Percentiles rank a stretch among this genome's conserved stretches.
These are phyloP conservation scores for Stagonosporopsis rhizophila DNA, from an alignment of 2,329 filamentous ascomycete genomes.

Conservation along the genomic window DNA sequence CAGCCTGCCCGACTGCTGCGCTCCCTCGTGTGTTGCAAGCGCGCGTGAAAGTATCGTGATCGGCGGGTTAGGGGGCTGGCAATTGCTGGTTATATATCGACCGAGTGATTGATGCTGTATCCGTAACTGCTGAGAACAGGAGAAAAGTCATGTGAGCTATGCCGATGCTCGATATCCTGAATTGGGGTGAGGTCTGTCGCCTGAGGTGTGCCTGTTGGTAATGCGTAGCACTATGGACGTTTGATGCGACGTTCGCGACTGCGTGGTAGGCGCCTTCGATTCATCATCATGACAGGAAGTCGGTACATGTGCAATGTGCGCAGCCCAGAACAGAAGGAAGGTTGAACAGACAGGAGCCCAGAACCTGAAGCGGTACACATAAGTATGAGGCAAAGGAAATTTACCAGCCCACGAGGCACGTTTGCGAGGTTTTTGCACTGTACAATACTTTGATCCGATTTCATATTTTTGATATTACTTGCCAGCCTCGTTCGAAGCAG, in stretches of 20 bases:
- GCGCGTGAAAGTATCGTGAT: conserved; percentile 25
- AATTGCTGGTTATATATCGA: conserved; percentile 38
- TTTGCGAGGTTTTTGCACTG: background rate
- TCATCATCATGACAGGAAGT: background rate
- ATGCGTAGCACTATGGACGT: background rate
- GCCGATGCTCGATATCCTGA: conserved; percentile 48
- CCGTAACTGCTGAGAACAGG: conserved; percentile 44
- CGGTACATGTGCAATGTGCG: background rate
- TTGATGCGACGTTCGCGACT: background rate
- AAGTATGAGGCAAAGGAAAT: background rate
- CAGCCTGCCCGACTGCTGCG: conserved; percentile 34
- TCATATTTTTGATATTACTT: background rate
- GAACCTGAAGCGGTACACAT: background rate
- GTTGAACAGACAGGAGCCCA: background rate
- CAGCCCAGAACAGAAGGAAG: background rate
- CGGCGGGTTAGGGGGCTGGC: conserved; percentile 35
- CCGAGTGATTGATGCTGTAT: conserved; percentile 45
- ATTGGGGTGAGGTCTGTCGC: conserved; percentile 33
- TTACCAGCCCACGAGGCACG: background rate
- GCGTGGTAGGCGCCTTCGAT: conserved; percentile 5
- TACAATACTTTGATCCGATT: background rate
- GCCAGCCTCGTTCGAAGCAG: background rate
- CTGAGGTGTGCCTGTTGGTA: conserved; percentile 32
- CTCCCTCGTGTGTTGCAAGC: conserved; percentile 7
- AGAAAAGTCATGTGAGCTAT: conserved; percentile 50